Percentiles rank a stretch among this genome's conserved stretches.
phyloP scores from a whole-genome alignment of 2,329 filamentous ascomycete genomes.

The Dothistroma septosporum region DNA sequence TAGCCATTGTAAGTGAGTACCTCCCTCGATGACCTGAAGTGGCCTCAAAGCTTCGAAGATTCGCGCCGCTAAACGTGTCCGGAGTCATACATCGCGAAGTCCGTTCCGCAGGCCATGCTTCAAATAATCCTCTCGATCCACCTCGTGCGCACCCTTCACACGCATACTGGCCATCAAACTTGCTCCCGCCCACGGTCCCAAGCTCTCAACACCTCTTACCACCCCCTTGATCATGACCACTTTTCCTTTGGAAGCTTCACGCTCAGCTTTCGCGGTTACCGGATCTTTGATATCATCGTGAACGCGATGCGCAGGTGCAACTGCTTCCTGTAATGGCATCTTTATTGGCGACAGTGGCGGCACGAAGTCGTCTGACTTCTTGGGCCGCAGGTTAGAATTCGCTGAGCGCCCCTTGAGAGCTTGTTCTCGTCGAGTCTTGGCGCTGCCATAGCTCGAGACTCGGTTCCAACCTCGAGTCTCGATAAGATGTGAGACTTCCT shows the following conservation, averaged over 20 bases:
- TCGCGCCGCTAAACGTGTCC: neutral
- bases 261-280: slow-evolving; percentile 56
- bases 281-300: slow-evolving; percentile 33
- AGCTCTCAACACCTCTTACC: slow-evolving; percentile 62
- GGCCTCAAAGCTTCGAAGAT: neutral
- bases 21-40: neutral
- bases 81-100: slow-evolving; percentile 13
- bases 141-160: slow-evolving; percentile 62
- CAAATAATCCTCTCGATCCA: slow-evolving; percentile 69
- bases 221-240: slow-evolving; percentile 50
- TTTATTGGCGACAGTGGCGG: slow-evolving; percentile 19
- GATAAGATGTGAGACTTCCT: slow-evolving; percentile 67
- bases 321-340: slow-evolving; percentile 25
- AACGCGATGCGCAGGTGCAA: slow-evolving; percentile 22
- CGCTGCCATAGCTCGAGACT: slow-evolving; percentile 64
- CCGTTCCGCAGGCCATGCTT: slow-evolving; percentile 54
- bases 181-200: slow-evolving; percentile 71
- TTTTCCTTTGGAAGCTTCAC: slow-evolving; percentile 44
- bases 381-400: slow-evolving; percentile 13
- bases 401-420: slow-evolving; percentile 20
- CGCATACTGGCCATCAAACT: slow-evolving; percentile 66
- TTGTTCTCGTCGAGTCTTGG: slow-evolving; percentile 15
- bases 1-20: neutral
- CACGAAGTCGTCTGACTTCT: slow-evolving; percentile 6
- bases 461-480: slow-evolving; percentile 70